A percentile compares a stretch with the other conserved stretches of the same genome.
Conservation (phyloP, 2,329 filamentous ascomycete species). For the Thielaviopsis musarum region DNA sequence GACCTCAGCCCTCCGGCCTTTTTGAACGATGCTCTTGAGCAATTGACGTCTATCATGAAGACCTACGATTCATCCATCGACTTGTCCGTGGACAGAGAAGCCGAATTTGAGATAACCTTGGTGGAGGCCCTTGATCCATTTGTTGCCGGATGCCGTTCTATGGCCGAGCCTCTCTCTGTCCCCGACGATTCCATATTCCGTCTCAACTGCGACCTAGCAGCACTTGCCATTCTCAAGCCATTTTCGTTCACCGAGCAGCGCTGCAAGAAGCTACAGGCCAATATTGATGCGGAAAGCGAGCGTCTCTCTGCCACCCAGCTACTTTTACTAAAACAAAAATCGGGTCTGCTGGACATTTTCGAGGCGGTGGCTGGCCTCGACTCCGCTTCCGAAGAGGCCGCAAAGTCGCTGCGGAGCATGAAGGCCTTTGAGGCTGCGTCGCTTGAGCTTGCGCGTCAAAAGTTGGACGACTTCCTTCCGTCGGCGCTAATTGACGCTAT, state of each 20-base stretch:
- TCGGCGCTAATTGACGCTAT: constrained; percentile 86
- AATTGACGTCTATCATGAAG: constrained; percentile 62
- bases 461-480: constrained; percentile 77
- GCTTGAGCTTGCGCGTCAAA: constrained; percentile 53
- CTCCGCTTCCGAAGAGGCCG: constrained; percentile 29
- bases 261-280: constrained; percentile 36
- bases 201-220: constrained; percentile 52
- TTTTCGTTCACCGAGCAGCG: constrained; percentile 49
- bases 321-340: constrained; percentile 54
- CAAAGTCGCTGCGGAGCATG: constrained; percentile 27
- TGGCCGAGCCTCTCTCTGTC: constrained; percentile 42
- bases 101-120: constrained; percentile 59
- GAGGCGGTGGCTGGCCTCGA: constrained; percentile 4
- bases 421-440: constrained; percentile 40
- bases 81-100: constrained; percentile 37
- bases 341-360: constrained; percentile 52
- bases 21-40: constrained; percentile 61
- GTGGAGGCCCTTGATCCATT: constrained; percentile 75
- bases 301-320: constrained; percentile 53
- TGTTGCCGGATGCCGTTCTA: constrained; percentile 53
- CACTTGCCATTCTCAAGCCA: constrained; percentile 34
- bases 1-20: constrained; percentile 68
- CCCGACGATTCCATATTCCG: constrained; percentile 51
- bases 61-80: constrained; percentile 73
- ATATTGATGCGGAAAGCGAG: constrained; percentile 36